phyloP scores from a whole-genome alignment of 176 grass and related monocot genomes.

The Rhipidocladum racemiflorum region DNA sequence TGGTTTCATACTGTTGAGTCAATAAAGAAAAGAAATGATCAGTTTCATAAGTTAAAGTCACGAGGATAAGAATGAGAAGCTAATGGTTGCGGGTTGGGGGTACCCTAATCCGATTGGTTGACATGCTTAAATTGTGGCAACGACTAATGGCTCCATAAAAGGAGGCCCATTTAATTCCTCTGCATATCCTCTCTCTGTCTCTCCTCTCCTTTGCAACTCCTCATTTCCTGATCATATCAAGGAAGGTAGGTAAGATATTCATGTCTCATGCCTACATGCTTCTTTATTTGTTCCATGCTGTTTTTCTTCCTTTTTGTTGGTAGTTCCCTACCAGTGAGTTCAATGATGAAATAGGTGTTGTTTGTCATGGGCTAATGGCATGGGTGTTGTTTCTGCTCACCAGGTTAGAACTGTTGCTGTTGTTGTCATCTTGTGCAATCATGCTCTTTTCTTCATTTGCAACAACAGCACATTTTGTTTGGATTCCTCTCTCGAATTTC shows the following conservation, averaged over 20 bases:
- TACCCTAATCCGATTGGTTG: neutral
- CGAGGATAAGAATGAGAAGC: neutral
- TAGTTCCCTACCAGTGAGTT: neutral
- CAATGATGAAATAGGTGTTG: neutral
- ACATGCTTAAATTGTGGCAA: constrained; percentile 38
- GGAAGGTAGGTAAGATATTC: constrained; percentile 30
- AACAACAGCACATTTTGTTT: neutral
- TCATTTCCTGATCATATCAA: constrained; percentile 21
- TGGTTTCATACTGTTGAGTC: constrained; percentile 1
- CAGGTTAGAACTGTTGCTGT: neutral
- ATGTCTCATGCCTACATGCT: neutral
- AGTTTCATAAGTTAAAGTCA: neutral
- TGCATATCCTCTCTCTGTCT: neutral
- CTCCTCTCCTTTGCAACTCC: neutral
- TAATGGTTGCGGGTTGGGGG: constrained; percentile 20
- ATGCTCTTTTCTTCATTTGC: neutral
- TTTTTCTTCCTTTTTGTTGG: neutral
- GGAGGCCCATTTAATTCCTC: constrained; percentile 22
- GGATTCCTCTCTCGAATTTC: neutral
- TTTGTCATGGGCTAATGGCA: neutral
- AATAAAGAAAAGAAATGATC: constrained; percentile 19
- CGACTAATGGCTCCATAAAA: constrained; percentile 33
- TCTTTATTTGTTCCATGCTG: neutral
- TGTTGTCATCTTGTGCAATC: neutral
- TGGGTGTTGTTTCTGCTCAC: neutral